A percentile compares a stretch with the other conserved stretches of the same genome.
These are phyloP conservation scores for Podochytrium sp. DNA, from an alignment of 192 early-diverging fungal species.

Conservation along the genomic window DNA sequence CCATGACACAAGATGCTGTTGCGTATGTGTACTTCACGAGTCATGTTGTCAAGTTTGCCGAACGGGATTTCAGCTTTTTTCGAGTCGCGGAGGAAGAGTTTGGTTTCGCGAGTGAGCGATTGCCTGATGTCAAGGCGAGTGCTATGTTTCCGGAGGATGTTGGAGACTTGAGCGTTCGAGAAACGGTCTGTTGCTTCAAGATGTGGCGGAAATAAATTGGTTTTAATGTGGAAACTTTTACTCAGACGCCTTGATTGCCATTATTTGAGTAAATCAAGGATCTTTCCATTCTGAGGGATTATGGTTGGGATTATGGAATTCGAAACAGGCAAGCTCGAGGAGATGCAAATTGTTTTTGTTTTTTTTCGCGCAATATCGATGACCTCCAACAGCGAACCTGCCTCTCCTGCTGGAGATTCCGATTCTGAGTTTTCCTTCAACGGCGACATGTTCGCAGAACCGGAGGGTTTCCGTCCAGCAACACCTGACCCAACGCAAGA, in stretches of 20 bases:
- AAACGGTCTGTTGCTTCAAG: slow-evolving; percentile 81
- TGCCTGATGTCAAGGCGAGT: slow-evolving; percentile 69
- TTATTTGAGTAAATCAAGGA: background rate
- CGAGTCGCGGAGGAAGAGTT: slow-evolving; percentile 64
- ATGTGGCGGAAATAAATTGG: slow-evolving; percentile 34
- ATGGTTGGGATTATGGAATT: background rate
- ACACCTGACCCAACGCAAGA: slow-evolving; percentile 31
- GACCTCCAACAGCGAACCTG: background rate
- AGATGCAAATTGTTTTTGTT: background rate
- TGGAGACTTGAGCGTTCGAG: slow-evolving; percentile 75
- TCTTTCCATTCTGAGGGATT: background rate
- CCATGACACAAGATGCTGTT: slow-evolving; percentile 55
- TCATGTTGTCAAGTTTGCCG: slow-evolving; percentile 78
- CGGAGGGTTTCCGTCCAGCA: slow-evolving; percentile 39
- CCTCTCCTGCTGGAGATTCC: background rate
- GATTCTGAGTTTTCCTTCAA: background rate
- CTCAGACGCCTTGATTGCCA: background rate
- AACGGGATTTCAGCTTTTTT: slow-evolving; percentile 84
- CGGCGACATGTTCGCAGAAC: slow-evolving; percentile 18
- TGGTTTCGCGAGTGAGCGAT: slow-evolving; percentile 69
- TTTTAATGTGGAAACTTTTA: background rate
- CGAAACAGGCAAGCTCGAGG: background rate
- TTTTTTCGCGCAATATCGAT: background rate
- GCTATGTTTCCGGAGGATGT: slow-evolving; percentile 90
- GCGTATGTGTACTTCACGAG: slow-evolving; percentile 81